Percentiles rank a stretch among this genome's conserved stretches.
Conservation (phyloP, 2,329 filamentous ascomycete genomes). For the Mycosphaerella sp. region DNA sequence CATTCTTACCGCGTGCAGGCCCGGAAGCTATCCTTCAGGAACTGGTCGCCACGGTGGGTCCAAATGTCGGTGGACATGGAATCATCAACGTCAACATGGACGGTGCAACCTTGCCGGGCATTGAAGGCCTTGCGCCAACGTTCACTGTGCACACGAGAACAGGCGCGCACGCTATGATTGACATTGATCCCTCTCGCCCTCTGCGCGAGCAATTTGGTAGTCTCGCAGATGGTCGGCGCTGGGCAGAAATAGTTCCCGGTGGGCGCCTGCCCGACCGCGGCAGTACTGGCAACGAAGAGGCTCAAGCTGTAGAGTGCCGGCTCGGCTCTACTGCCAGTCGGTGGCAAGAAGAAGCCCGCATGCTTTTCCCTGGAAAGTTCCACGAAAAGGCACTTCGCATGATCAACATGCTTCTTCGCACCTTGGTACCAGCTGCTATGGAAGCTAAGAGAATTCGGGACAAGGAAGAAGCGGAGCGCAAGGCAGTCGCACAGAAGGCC, state of each 20-base stretch:
- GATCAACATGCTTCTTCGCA: slow-evolving; percentile 61
- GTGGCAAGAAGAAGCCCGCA: slow-evolving; percentile 84
- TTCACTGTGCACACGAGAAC: slow-evolving; percentile 22
- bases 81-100: slow-evolving; percentile 26
- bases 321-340: slow-evolving; percentile 65
- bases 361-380: slow-evolving; percentile 65
- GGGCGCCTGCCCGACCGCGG: slow-evolving; percentile 42
- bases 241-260: slow-evolving; percentile 38
- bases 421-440: slow-evolving; percentile 77
- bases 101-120: slow-evolving; percentile 19
- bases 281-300: slow-evolving; percentile 50
- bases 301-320: slow-evolving; percentile 70
- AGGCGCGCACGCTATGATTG: slow-evolving; percentile 21
- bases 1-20: slow-evolving; percentile 21
- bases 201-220: slow-evolving; percentile 22
- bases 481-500: slow-evolving; percentile 57
- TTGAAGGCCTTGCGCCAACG: slow-evolving; percentile 20
- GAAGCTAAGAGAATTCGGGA: slow-evolving; percentile 69
- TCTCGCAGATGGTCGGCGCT: slow-evolving; percentile 7
- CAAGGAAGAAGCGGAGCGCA: slow-evolving; percentile 59
- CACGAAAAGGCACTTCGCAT: slow-evolving; percentile 65
- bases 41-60: slow-evolving; percentile 23
- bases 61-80: slow-evolving; percentile 14
- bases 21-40: slow-evolving; percentile 24
- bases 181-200: slow-evolving; percentile 26